phyloP scores from a whole-genome alignment of 371 early-diverging fungal species.

The Lichtheimia hyalospora region DNA sequence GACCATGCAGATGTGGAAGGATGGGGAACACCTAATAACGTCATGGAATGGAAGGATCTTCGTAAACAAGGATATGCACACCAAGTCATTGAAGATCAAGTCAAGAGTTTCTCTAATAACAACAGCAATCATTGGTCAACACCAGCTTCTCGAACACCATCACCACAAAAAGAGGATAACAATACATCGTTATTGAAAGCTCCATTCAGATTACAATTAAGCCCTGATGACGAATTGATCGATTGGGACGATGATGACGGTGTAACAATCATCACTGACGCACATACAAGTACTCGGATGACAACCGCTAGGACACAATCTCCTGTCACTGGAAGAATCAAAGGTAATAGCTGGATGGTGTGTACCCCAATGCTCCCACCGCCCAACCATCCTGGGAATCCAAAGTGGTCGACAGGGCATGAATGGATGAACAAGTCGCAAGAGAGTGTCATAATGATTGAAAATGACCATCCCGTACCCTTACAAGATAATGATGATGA shows the following conservation, averaged over 20 bases:
- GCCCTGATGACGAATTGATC: slow-evolving; percentile 13
- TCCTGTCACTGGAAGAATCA: too few relatives aligned
- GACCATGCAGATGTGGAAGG: slow-evolving; percentile 15
- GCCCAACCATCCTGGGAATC: slow-evolving; percentile 4
- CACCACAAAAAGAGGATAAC: not conserved
- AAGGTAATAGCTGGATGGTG: too few relatives aligned
- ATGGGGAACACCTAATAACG: slow-evolving; percentile 31
- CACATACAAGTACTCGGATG: too few relatives aligned
- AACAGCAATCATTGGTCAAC: too few relatives aligned
- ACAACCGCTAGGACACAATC: too few relatives aligned
- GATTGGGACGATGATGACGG: slow-evolving; percentile 23
- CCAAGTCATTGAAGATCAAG: slow-evolving; percentile 37
- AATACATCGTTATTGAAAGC: too few relatives aligned
- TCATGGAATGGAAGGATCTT: slow-evolving; percentile 35
- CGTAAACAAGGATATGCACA: slow-evolving; percentile 35
- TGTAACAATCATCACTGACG: slow-evolving; percentile 16
- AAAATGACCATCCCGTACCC: too few relatives aligned
- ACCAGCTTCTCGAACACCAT: not conserved
- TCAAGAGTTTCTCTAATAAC: slow-evolving; percentile 31
- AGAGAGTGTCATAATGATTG: too few relatives aligned
- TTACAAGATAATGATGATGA: too few relatives aligned
- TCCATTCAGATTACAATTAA: not conserved
- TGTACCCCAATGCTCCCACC: not conserved
- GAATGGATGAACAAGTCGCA: slow-evolving; percentile 15
- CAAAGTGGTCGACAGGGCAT: not conserved